Conservation (phyloP, 495 filamentous ascomycete genomes). For the Aspergillus nidulans region DNA sequence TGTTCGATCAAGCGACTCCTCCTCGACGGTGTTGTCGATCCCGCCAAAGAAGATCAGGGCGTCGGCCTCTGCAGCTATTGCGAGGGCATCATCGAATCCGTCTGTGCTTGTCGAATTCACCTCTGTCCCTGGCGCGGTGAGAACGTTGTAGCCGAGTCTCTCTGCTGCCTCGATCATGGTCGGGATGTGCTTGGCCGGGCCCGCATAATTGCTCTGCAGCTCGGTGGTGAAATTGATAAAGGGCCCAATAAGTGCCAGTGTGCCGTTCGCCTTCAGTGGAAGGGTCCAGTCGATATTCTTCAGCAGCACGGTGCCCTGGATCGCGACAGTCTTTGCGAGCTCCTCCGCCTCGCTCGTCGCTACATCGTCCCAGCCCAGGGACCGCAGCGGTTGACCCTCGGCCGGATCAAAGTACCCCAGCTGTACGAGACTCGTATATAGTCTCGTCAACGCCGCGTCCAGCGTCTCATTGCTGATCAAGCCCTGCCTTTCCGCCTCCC, state of each 20-base stretch:
- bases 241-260: slow-evolving; percentile 48
- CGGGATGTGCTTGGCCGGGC: slow-evolving; percentile 46
- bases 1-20: slow-evolving; percentile 44
- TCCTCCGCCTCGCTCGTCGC: slow-evolving; percentile 39
- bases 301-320: slow-evolving; percentile 49
- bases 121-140: background rate
- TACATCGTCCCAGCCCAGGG: slow-evolving; percentile 35
- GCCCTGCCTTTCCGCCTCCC: background rate
- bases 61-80: slow-evolving; percentile 42
- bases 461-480: background rate
- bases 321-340: slow-evolving; percentile 47
- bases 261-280: slow-evolving; percentile 35
- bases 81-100: slow-evolving; percentile 32
- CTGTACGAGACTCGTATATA: slow-evolving; percentile 47
- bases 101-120: slow-evolving; percentile 19
- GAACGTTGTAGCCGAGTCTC: slow-evolving; percentile 35
- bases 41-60: slow-evolving; percentile 50
- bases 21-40: slow-evolving; percentile 46
- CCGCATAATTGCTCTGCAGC: slow-evolving; percentile 55
- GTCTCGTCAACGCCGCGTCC: slow-evolving; percentile 43
- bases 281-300: slow-evolving; percentile 50
- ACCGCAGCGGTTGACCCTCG: slow-evolving; percentile 33
- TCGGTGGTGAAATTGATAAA: slow-evolving; percentile 52
- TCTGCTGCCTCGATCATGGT: slow-evolving; percentile 47
- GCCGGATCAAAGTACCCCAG: slow-evolving; percentile 53